These are phyloP conservation scores for Mycena vulgaris DNA, from an alignment of 768 basidiomycete species.

Conservation along the genomic window DNA sequence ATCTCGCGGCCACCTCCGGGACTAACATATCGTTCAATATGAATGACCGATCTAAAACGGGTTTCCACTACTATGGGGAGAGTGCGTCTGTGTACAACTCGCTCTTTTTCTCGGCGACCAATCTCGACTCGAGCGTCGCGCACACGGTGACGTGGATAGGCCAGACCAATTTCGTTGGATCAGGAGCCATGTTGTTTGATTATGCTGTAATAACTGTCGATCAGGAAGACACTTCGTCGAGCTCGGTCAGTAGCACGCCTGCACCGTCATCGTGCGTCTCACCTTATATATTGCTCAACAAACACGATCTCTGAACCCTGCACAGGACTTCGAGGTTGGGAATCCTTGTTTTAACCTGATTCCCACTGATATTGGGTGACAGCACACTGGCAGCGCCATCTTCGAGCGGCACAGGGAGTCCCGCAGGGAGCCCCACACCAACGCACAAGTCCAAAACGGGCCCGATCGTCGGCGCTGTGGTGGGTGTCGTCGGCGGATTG, in stretches of 20 bases:
- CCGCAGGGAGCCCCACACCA: background rate
- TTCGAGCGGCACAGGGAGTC: background rate
- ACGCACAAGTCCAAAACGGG: slow-evolving; percentile 19
- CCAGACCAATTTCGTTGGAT: background rate
- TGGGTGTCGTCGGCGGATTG: slow-evolving; percentile 9
- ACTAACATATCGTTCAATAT: slow-evolving; percentile 20
- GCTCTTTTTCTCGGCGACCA: slow-evolving; percentile 18
- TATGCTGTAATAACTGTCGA: slow-evolving; percentile 26
- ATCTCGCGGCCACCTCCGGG: background rate
- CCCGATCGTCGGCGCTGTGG: slow-evolving; percentile 13
- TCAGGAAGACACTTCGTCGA: background rate
- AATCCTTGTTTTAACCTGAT: background rate
- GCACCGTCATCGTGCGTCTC: slow-evolving; percentile 4
- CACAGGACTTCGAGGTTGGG: slow-evolving; percentile 16
- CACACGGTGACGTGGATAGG: slow-evolving; percentile 19
- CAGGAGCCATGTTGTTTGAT: slow-evolving; percentile 21
- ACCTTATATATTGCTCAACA: background rate
- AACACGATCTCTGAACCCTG: background rate
- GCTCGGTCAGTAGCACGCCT: slow-evolving; percentile 5
- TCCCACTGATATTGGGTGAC: background rate
- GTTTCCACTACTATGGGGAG: background rate
- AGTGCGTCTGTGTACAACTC: background rate
- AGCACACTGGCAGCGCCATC: slow-evolving; percentile 6
- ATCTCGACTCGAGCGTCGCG: slow-evolving; percentile 19
- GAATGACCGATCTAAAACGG: background rate